A percentile compares a stretch with the other conserved stretches of the same genome.
Conservation (phyloP, 2,329 filamentous ascomycete genomes). For the Aureobasidium lini region DNA sequence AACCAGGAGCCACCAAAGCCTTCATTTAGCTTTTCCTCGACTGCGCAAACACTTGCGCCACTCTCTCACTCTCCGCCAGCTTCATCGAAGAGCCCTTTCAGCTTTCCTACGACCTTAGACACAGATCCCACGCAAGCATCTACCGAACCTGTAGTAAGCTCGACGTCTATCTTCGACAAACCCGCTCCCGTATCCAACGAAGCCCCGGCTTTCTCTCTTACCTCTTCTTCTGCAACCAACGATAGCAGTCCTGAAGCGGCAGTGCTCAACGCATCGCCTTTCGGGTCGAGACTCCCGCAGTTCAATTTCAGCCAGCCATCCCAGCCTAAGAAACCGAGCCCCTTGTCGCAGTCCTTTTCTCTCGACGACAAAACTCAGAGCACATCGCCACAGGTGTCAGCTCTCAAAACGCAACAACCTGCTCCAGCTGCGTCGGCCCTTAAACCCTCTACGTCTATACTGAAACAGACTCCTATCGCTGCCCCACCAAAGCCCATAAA, state of each 20-base stretch:
- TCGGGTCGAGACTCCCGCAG: conserved; percentile 8
- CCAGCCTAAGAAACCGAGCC: conserved; percentile 27
- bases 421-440: not conserved
- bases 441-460: not conserved
- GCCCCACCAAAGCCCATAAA: conserved; percentile 11
- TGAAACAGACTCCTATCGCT: conserved; percentile 7
- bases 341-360: conserved; percentile 25
- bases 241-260: not conserved
- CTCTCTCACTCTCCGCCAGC: not conserved
- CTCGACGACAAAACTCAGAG: not conserved
- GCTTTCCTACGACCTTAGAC: not conserved
- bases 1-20: not conserved
- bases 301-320: conserved; percentile 15
- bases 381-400: not conserved
- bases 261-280: not conserved
- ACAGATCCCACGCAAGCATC: not conserved
- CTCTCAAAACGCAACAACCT: not conserved
- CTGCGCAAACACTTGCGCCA: not conserved
- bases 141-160: not conserved
- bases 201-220: not conserved
- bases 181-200: not conserved
- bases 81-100: not conserved
- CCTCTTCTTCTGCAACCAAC: not conserved
- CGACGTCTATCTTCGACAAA: not conserved
- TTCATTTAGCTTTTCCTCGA: conserved; percentile 11